These are phyloP conservation scores for Aspergillus awamori DNA, from an alignment of 2,329 filamentous ascomycete species.

Conservation along the genomic window DNA sequence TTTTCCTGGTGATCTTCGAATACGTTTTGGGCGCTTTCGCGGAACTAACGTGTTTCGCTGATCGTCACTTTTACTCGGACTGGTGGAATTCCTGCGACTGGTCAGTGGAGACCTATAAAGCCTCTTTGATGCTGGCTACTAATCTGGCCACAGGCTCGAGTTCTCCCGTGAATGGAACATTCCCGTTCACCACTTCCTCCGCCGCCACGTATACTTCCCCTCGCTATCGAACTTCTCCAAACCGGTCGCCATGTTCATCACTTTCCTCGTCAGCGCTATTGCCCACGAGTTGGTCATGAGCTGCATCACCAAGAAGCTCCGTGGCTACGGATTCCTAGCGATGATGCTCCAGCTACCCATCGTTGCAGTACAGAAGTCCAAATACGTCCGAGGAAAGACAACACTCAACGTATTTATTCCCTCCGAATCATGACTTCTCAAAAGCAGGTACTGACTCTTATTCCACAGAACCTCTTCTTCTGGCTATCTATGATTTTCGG, in stretches of 20 bases:
- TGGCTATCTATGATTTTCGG: slow-evolving; percentile 92
- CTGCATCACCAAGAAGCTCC: slow-evolving; percentile 94
- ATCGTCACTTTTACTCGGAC: slow-evolving; percentile 86
- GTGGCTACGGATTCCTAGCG: slow-evolving; percentile 89
- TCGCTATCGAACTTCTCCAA: slow-evolving; percentile 75
- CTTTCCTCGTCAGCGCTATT: slow-evolving; percentile 85
- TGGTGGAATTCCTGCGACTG: slow-evolving; percentile 66
- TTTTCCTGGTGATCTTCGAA: slow-evolving; percentile 98
- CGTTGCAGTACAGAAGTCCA: slow-evolving; percentile 83
- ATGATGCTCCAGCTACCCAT: slow-evolving; percentile 98
- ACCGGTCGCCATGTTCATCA: slow-evolving; percentile 79
- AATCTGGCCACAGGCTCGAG: slow-evolving; percentile 66
- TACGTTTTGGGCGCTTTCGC: slow-evolving; percentile 93
- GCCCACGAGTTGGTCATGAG: slow-evolving; percentile 97
- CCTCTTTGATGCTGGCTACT: background rate
- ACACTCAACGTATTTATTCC: slow-evolving; percentile 66
- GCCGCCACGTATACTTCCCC: slow-evolving; percentile 89
- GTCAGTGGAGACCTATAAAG: slow-evolving; percentile 28
- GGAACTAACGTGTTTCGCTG: slow-evolving; percentile 89
- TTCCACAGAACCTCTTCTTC: slow-evolving; percentile 71
- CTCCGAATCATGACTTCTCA: background rate
- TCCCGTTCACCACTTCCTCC: slow-evolving; percentile 94
- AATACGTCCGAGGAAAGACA: slow-evolving; percentile 71
- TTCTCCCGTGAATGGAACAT: slow-evolving; percentile 97
- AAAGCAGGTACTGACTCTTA: background rate